phyloP scores from a whole-genome alignment of 2,329 filamentous ascomycete genomes.

The Aureobasidium namibiae region DNA sequence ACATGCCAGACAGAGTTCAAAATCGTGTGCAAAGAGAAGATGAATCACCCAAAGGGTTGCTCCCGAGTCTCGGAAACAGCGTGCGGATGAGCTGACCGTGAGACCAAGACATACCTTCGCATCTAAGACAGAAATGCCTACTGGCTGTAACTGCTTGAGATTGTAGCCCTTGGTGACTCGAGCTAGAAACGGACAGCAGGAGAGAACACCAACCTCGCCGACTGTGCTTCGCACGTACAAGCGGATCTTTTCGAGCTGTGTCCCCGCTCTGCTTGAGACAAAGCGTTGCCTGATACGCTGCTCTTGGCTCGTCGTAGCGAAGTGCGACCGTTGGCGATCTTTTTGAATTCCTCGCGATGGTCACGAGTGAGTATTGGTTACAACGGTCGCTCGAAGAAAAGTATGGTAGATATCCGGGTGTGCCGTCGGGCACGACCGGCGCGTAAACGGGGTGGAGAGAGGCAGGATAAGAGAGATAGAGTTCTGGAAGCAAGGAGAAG shows the following conservation, averaged over 20 bases:
- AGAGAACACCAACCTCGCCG: neutral
- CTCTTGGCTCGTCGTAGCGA: neutral
- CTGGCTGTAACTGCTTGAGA: constrained; percentile 2
- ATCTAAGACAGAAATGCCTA: constrained; percentile 1
- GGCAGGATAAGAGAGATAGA: neutral
- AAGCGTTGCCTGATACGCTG: constrained; percentile 1
- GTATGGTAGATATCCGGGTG: constrained; percentile 1
- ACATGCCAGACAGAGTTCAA: constrained; percentile 9
- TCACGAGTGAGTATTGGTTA: constrained; percentile 8
- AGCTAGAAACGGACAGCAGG: neutral
- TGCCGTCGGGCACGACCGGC: neutral
- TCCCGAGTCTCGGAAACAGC: constrained; percentile 2
- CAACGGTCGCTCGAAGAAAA: constrained; percentile 10
- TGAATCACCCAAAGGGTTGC: neutral
- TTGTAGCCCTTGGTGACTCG: neutral
- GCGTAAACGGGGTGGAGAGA: constrained; percentile 1
- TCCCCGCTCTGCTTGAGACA: constrained; percentile 2
- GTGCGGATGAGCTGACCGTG: constrained; percentile 7
- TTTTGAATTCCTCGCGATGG: constrained; percentile 1
- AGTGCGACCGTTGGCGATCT: neutral
- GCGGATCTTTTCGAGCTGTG: neutral
- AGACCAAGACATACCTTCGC: constrained; percentile 4
- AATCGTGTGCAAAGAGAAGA: neutral
- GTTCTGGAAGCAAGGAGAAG: constrained; percentile 1
- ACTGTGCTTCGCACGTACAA: neutral